Conservation (phyloP, 164 flowering plant genomes). For the Houttuynia cordata region DNA sequence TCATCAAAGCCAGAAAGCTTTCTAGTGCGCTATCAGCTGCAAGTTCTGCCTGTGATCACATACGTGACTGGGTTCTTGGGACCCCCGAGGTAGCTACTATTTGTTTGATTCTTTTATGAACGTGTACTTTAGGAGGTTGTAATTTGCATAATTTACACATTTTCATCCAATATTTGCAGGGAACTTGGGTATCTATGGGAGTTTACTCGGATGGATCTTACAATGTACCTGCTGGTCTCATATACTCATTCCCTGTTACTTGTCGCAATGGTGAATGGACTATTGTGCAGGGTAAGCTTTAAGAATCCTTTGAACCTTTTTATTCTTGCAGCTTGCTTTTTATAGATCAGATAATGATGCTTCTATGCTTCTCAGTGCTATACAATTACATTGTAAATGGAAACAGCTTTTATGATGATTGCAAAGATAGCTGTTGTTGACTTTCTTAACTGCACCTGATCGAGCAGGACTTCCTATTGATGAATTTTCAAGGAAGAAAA, state of each 20-base stretch:
- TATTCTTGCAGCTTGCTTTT: no score
- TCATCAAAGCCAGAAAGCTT: constrained; percentile 90
- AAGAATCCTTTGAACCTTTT: no score
- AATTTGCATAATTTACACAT: not conserved
- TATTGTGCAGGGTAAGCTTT: constrained; percentile 68
- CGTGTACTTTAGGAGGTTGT: not conserved
- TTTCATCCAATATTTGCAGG: constrained; percentile 25
- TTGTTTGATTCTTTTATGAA: not conserved
- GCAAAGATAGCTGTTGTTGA: no score
- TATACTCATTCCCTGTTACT: constrained; percentile 96
- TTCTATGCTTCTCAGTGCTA: no score
- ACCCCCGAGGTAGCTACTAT: constrained; percentile 67
- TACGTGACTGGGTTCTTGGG: constrained; percentile 98
- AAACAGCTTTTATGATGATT: no score
- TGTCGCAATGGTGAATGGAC: constrained; percentile 84
- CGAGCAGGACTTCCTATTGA: constrained; percentile 64
- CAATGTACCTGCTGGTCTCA: constrained; percentile 87
- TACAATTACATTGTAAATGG: no score
- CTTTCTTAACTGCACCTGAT: not conserved
- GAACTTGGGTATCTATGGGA: constrained; percentile 98
- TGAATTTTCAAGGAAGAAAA: constrained; percentile 80
- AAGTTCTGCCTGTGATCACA: constrained; percentile 97
- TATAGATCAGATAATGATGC: no score
- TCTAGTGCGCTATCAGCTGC: constrained; percentile 99
- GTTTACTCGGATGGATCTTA: constrained; percentile 98